Conservation (phyloP, 176 grass and related monocot genomes). For the Cenchrus fungigraminus region DNA sequence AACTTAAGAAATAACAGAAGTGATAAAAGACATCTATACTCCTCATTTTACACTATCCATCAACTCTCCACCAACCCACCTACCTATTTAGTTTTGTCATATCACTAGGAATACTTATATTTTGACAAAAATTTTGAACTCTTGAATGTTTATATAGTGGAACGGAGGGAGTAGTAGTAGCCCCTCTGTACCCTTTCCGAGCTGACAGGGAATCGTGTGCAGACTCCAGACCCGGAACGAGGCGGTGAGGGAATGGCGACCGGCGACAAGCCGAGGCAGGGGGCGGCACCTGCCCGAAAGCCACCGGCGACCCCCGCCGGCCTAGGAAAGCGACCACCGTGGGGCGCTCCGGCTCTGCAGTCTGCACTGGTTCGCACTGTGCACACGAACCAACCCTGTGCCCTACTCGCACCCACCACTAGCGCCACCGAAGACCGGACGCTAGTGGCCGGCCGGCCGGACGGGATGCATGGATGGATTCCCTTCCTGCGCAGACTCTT, state of each 20-base stretch:
- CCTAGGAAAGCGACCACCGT: constrained; percentile 11
- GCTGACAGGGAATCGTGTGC: constrained; percentile 32
- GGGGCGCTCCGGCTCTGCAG: not conserved
- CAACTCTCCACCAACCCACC: too few species aligned
- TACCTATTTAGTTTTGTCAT: too few species aligned
- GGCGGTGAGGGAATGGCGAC: not conserved
- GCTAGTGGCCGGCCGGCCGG: constrained; percentile 1
- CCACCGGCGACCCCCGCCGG: constrained; percentile 2
- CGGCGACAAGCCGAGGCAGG: constrained; percentile 16
- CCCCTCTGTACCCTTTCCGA: not conserved
- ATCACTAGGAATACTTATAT: too few species aligned
- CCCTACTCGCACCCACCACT: constrained; percentile 29
- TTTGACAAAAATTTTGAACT: too few species aligned
- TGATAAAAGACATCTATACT: too few species aligned
- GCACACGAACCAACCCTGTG: constrained; percentile 17
- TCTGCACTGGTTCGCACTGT: not conserved
- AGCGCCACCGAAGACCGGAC: not conserved
- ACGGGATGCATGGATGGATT: not conserved
- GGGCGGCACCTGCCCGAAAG: constrained; percentile 45
- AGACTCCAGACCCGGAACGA: not conserved
- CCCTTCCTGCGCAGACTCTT: not conserved
- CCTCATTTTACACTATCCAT: too few species aligned
- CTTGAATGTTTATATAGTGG: too few species aligned
- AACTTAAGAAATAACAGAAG: too few species aligned
- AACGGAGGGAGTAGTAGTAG: not conserved